Evolutionary conservation across 2,329 filamentous ascomycete species (phyloP).

Genomic region (Ophiocordyceps camponoti-floridani): DNA sequence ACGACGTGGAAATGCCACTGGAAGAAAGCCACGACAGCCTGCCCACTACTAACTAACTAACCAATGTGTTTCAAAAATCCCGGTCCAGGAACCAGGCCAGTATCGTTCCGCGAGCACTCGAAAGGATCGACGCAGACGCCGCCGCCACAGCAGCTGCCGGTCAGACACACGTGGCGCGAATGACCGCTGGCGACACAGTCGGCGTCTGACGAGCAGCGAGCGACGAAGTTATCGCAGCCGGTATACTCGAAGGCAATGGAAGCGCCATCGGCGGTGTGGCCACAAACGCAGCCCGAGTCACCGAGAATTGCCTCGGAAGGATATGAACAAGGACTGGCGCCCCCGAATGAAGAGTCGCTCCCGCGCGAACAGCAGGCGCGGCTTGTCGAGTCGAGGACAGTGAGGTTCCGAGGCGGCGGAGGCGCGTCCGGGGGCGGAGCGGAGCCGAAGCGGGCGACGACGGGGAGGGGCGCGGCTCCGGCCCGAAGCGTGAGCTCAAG

Average conservation of each 20-base stretch:
- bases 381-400: constrained; percentile 14
- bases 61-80: background rate
- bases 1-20: background rate
- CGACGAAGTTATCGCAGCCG: constrained; percentile 15
- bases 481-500: constrained; percentile 15
- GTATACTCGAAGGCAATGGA: constrained; percentile 14
- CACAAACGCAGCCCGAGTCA: constrained; percentile 16
- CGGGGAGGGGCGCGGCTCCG: constrained; percentile 10
- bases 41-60: background rate
- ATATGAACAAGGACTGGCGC: constrained; percentile 11
- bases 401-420: constrained; percentile 11
- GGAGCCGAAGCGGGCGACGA: constrained; percentile 12
- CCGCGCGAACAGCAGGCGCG: constrained; percentile 15
- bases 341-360: constrained; percentile 6
- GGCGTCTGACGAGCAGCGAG: constrained; percentile 8
- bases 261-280: constrained; percentile 8
- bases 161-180: constrained; percentile 12
- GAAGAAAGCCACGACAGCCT: background rate
- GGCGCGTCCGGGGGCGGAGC: constrained; percentile 10
- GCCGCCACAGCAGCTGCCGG: constrained; percentile 16
- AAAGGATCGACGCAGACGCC: constrained; percentile 19
- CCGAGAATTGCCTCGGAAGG: constrained; percentile 12
- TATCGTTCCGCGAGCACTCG: constrained; percentile 16
- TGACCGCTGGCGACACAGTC: constrained; percentile 11
- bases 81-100: constrained; percentile 9